phyloP scores from a whole-genome alignment of 345 rosid genomes.

The Populus euphratica region DNA sequence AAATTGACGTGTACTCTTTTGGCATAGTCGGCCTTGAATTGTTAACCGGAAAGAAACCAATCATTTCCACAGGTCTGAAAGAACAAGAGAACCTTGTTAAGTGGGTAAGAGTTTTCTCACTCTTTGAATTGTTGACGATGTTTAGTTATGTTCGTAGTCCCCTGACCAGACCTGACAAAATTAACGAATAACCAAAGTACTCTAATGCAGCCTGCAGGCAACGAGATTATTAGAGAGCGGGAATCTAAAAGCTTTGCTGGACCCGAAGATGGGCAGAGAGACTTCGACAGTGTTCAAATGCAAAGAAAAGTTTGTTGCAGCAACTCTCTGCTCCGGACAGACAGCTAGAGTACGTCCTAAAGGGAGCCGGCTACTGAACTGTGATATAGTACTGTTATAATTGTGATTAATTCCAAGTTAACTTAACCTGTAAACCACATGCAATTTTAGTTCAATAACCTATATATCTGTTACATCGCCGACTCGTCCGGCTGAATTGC shows the following conservation, averaged over 20 bases:
- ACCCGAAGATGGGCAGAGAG: constrained; percentile 2
- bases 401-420: background rate
- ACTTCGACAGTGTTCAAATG: constrained; percentile 7
- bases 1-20: constrained; percentile 27
- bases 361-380: constrained; percentile 14
- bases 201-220: constrained; percentile 18
- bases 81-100: constrained; percentile 19
- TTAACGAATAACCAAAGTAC: constrained; percentile 3
- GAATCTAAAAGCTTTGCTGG: constrained; percentile 17
- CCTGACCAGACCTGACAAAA: background rate
- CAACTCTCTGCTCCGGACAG: constrained; percentile 20
- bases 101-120: constrained; percentile 17
- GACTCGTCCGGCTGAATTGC: background rate
- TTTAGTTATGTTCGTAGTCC: background rate
- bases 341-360: constrained; percentile 21
- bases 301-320: constrained; percentile 23
- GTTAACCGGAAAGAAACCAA: constrained; percentile 21
- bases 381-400: background rate
- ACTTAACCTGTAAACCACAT: background rate
- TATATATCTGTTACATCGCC: background rate
- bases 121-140: background rate
- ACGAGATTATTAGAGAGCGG: constrained; percentile 19
- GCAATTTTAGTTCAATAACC: background rate
- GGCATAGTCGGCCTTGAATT: constrained; percentile 29
- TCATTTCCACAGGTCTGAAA: constrained; percentile 5